These are phyloP conservation scores for Trichoderma hamatum DNA, from an alignment of 2,329 filamentous ascomycete genomes.

Conservation along the genomic window DNA sequence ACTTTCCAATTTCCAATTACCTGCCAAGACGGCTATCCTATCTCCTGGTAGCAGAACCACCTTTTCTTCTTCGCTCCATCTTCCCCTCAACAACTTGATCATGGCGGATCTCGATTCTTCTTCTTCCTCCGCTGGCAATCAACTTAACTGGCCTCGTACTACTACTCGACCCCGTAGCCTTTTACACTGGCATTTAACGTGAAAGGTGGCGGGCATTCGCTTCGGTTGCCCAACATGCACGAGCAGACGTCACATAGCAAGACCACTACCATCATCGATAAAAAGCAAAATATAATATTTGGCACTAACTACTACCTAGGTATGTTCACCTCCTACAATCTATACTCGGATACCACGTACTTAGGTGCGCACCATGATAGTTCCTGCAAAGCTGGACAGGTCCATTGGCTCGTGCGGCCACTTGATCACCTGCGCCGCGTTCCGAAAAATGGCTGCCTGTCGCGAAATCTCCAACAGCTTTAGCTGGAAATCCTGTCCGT, in stretches of 20 bases:
- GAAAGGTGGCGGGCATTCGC: too few relatives aligned
- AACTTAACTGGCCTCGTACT: too few relatives aligned
- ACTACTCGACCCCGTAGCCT: too few relatives aligned
- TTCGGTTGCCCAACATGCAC: too few relatives aligned
- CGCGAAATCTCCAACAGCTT: background rate
- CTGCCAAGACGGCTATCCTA: background rate
- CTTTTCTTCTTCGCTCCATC: too few relatives aligned
- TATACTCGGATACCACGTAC: background rate
- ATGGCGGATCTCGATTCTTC: too few relatives aligned
- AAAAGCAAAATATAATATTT: background rate
- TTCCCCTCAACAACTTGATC: too few relatives aligned
- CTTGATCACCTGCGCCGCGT: background rate
- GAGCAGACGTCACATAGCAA: background rate
- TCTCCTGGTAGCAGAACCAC: too few relatives aligned
- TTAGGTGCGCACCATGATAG: background rate
- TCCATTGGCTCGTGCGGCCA: background rate
- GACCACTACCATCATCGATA: background rate
- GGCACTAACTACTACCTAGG: background rate
- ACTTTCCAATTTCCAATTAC: background rate
- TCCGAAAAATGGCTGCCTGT: background rate
- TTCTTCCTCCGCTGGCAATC: too few relatives aligned
- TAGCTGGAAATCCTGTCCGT: background rate
- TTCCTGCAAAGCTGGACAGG: background rate
- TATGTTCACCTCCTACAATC: background rate
- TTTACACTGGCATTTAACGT: too few relatives aligned